phyloP scores from a whole-genome alignment of 1,284 basidiomycete genomes.

The Xanthoconium separans region DNA sequence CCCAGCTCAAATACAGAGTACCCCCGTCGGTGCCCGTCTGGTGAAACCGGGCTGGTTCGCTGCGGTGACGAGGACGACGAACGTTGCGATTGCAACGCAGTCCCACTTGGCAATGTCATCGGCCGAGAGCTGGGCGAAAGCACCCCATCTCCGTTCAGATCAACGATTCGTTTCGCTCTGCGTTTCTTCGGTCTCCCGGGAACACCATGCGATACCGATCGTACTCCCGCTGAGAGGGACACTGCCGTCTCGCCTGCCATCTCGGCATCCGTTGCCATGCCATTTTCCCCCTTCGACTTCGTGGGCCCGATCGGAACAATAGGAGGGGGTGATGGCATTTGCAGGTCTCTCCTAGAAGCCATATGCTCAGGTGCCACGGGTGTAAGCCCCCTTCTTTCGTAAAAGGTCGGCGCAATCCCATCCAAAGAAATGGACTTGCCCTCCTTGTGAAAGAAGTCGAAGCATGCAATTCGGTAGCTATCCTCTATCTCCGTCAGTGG shows the following conservation, averaged over 20 bases:
- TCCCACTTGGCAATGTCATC: constrained; percentile 4
- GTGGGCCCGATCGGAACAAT: constrained; percentile 52
- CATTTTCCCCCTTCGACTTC: constrained; percentile 20
- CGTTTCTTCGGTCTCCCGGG: constrained; percentile 49
- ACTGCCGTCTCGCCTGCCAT: constrained; percentile 26
- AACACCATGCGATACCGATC: constrained; percentile 41
- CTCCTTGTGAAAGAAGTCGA: constrained; percentile 82
- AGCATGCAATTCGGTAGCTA: constrained; percentile 74
- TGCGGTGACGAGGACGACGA: constrained; percentile 53
- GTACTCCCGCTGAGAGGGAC: constrained; percentile 42
- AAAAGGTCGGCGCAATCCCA: constrained; percentile 70
- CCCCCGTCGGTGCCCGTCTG: constrained; percentile 18
- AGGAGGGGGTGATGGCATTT: constrained; percentile 56
- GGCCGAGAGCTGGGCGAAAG: constrained; percentile 20
- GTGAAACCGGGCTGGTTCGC: constrained; percentile 33
- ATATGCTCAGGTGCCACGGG: constrained; percentile 50
- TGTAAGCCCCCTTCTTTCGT: constrained; percentile 68
- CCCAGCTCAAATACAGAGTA: constrained; percentile 53
- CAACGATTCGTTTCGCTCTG: constrained; percentile 68
- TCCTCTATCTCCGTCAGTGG: constrained; percentile 73
- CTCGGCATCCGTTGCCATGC: constrained; percentile 33
- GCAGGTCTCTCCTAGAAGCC: constrained; percentile 47
- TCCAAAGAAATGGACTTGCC: constrained; percentile 74
- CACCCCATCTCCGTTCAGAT: constrained; percentile 50
- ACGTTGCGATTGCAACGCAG: constrained; percentile 18